Base-by-base conservation (phyloP, 345 rosid genomes). In the Pugionium cornutum region DNA sequence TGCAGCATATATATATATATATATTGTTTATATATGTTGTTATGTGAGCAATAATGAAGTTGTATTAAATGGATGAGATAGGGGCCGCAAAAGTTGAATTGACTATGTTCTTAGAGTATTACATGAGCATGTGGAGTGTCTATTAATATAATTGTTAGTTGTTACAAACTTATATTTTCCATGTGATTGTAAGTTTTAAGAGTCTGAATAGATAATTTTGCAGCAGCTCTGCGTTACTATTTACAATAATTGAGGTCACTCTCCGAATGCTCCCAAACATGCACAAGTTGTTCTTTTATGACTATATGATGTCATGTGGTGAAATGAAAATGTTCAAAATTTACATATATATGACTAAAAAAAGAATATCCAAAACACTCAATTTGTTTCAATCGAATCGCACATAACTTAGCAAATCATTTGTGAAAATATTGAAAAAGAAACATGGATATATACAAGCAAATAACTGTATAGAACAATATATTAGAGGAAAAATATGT, bases 1-100 rank as follows among this genome's bases (percentile, higher is more conserved):
- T 33, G 64, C 69, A 29, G 49, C 29, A 58, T 18, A 7, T 32
- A 39, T 47, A 58, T 18, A 7, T 32, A 39, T 47, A 29, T 36
- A 53, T 63, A 18, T 18, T 8, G 33, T 43, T 61, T 69, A 11
- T 58, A 57, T 50, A 26, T 59, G 8, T 37, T 4, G n/a, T 11
- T 64, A 50, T 58, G 36, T 58, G 76, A 72, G 36, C 29, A 30
- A 65, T 65, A 65, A 43, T 44, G 44, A 65, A 58, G 61, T 10
- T 39, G 63, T 44, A 47, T 36, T 66, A 49, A 52, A 66, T 73
- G 44, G 42, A 52, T 57, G 72, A 58, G 44, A 66, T 42, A 66
- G 66, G 45, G 71, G 18, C 76, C 76, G 76, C 71, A 65, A 65
- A 50, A 52, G 59, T 72, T 65, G 76, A 72, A 72, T 65, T 18